Evolutionary conservation across 495 filamentous ascomycete species (phyloP).

Genomic region (Penicillium coprophilum): DNA sequence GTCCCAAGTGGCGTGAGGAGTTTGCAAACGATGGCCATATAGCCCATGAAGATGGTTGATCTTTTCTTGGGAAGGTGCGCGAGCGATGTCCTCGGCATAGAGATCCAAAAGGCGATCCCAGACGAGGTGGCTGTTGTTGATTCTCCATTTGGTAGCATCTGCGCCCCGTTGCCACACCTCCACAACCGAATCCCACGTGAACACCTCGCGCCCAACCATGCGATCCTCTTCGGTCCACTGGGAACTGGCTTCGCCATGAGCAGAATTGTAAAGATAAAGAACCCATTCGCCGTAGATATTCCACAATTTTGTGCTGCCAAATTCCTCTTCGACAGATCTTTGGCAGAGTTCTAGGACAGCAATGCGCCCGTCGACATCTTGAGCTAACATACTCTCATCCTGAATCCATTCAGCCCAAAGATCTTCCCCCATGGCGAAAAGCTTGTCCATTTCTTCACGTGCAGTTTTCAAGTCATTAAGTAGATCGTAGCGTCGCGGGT

Average conservation of each 20-base stretch:
- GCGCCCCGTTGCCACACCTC: constrained; percentile 78
- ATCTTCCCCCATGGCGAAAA: constrained; percentile 66
- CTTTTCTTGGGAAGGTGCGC: constrained; percentile 54
- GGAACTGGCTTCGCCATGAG: constrained; percentile 57
- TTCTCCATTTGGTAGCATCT: constrained; percentile 73
- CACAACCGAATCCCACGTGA: constrained; percentile 70
- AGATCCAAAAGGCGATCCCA: constrained; percentile 79
- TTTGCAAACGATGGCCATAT: constrained; percentile 71
- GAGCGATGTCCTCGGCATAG: constrained; percentile 60
- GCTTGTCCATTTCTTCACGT: constrained; percentile 62
- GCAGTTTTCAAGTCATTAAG: constrained; percentile 62
- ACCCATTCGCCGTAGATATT: constrained; percentile 84
- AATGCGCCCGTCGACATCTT: constrained; percentile 61
- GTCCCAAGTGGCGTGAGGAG: constrained; percentile 83
- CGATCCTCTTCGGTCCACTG: constrained; percentile 78
- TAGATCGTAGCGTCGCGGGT: constrained; percentile 55
- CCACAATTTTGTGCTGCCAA: constrained; percentile 84
- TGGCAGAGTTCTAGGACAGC: constrained; percentile 81
- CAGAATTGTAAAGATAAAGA: constrained; percentile 64
- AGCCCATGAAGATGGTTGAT: constrained; percentile 64
- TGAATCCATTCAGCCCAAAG: constrained; percentile 65
- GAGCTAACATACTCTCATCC: constrained; percentile 61
- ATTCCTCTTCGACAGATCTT: constrained; percentile 77
- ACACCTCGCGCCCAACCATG: constrained; percentile 71
- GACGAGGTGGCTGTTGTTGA: constrained; percentile 82